A percentile compares a stretch with the other conserved stretches of the same genome.
These are phyloP conservation scores for Straminergon stramineum DNA, from an alignment of 225 moss, liverwort and hornwort species.

Conservation along the genomic window DNA sequence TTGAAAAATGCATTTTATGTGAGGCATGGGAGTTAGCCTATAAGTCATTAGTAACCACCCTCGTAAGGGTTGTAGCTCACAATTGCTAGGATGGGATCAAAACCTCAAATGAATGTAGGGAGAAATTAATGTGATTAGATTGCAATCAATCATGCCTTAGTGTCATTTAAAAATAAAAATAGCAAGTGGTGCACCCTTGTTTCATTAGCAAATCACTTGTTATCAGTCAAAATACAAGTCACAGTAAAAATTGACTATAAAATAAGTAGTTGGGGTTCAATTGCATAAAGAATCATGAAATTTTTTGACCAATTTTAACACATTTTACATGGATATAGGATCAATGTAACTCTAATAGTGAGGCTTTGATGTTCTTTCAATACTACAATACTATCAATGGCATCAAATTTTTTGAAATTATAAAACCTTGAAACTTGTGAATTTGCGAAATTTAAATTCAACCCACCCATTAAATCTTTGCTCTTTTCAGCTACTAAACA, in stretches of 20 bases:
- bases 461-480: neutral
- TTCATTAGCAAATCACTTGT: accelerated
- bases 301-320: neutral
- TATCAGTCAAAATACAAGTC: neutral
- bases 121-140: neutral
- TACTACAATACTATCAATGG: too few relatives aligned
- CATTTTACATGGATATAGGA: neutral
- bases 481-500: too few relatives aligned
- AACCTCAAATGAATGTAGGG: neutral
- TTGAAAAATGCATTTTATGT: neutral
- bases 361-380: neutral
- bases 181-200: accelerated
- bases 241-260: accelerated
- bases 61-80: accelerated
- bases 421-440: too few relatives aligned
- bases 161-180: neutral
- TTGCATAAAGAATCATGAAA: neutral
- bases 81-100: neutral
- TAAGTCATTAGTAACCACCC: neutral
- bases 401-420: neutral
- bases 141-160: neutral
- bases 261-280: accelerated
- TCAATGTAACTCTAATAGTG: neutral
- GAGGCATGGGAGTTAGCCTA: neutral
- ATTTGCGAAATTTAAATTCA: neutral